Evolutionary conservation across 179 eudicot genomes (phyloP).

Genomic region (Beta corolliflora): DNA sequence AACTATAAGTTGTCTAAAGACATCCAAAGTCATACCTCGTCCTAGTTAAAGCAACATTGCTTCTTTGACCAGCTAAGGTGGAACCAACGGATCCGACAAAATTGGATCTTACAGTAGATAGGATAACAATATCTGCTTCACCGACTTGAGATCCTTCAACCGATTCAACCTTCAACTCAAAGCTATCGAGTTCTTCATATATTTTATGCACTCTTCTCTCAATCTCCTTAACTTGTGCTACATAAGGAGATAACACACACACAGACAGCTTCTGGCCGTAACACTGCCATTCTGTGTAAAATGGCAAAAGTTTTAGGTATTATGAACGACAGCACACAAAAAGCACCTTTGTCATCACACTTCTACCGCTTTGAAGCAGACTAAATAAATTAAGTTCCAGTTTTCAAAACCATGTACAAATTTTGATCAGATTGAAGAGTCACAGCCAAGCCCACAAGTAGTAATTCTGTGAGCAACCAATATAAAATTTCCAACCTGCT

Average conservation of each 20-base stretch:
- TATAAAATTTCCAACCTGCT: too few relatives aligned
- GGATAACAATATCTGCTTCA: constrained; percentile 60
- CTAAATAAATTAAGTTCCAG: background rate
- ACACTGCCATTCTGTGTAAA: constrained; percentile 32
- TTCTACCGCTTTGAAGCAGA: background rate
- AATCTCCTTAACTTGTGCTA: constrained; percentile 54
- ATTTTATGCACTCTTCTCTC: constrained; percentile 42
- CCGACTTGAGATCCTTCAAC: constrained; percentile 69
- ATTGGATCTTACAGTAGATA: constrained; percentile 70
- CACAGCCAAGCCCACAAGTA: too few relatives aligned
- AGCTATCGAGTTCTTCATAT: constrained; percentile 40
- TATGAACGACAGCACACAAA: background rate
- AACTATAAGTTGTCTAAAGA: background rate
- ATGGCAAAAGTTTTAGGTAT: background rate
- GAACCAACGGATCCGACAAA: constrained; percentile 48
- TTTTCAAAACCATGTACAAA: background rate
- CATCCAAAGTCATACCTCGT: constrained; percentile 49
- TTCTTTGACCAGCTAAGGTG: constrained; percentile 38
- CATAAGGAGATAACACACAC: constrained; percentile 45
- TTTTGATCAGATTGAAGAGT: too few relatives aligned
- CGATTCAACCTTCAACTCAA: constrained; percentile 53
- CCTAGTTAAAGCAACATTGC: constrained; percentile 53
- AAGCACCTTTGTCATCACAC: too few relatives aligned
- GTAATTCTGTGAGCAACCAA: too few relatives aligned
- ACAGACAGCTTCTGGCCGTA: constrained; percentile 33